phyloP scores from a whole-genome alignment of 83 land plant species.

The Picea engelmannii region DNA sequence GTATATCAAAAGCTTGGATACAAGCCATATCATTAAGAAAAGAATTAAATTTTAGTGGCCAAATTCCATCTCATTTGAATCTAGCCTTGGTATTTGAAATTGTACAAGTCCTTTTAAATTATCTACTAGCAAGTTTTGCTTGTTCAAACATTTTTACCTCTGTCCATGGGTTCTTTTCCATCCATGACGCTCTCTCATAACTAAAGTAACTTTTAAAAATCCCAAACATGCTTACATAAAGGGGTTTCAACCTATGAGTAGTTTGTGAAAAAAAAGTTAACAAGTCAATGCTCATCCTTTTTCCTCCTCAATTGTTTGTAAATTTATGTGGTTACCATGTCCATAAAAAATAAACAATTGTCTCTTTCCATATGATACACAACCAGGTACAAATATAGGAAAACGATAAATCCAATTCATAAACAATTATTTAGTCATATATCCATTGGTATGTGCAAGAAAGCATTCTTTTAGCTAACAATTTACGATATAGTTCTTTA shows the following conservation, averaged over 20 bases:
- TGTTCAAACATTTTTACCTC: too few relatives aligned
- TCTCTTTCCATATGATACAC: neutral
- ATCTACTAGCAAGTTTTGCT: too few relatives aligned
- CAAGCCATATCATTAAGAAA: neutral
- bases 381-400: neutral
- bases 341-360: neutral
- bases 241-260: neutral
- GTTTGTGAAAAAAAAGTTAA: neutral
- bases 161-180: too few relatives aligned
- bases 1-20: neutral
- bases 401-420: neutral
- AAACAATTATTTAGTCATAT: neutral
- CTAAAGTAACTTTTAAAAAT: neutral
- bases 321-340: neutral
- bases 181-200: neutral
- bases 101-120: too few relatives aligned
- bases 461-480: neutral
- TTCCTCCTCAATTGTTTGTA: neutral
- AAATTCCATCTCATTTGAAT: neutral
- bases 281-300: neutral
- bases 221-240: neutral
- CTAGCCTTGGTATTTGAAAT: too few relatives aligned
- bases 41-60: neutral
- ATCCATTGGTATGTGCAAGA: neutral
- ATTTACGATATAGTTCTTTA: neutral